A percentile compares a stretch with the other conserved stretches of the same genome.
Evolutionary conservation across 495 filamentous ascomycete genomes (phyloP).

Genomic region (Neurospora sp.): DNA sequence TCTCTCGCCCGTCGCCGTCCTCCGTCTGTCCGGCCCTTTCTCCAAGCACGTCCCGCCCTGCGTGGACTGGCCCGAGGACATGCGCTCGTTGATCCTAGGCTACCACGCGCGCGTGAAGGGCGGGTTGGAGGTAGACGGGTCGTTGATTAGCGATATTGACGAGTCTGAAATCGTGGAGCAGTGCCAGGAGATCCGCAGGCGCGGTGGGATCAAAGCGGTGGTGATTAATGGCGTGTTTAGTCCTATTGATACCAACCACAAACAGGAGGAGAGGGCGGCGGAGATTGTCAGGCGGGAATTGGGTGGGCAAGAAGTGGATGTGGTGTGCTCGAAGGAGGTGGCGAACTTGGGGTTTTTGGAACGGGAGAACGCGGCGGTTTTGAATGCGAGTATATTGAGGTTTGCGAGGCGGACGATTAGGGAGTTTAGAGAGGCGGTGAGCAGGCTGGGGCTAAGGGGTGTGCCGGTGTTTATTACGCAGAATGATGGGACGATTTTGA

Average conservation of each 20-base stretch:
- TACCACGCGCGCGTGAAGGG: conserved; percentile 36
- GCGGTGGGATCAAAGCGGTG: conserved; percentile 36
- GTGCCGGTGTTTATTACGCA: conserved; percentile 43
- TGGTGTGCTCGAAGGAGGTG: conserved; percentile 40
- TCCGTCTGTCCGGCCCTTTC: conserved; percentile 45
- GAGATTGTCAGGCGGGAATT: conserved; percentile 23
- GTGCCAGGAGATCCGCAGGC: conserved; percentile 29
- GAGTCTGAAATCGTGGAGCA: conserved; percentile 33
- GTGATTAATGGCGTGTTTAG: conserved; percentile 50
- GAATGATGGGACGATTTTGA: conserved; percentile 46
- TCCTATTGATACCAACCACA: conserved; percentile 41
- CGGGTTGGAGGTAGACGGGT: conserved; percentile 42
- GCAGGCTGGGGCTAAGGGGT: conserved; percentile 35
- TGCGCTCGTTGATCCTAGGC: conserved; percentile 36
- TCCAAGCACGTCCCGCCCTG: conserved; percentile 47
- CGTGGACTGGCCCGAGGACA: conserved; percentile 35
- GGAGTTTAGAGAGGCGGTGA: conserved; percentile 36
- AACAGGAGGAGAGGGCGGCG: conserved; percentile 39
- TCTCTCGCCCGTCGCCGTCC: conserved; percentile 43
- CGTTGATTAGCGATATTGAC: conserved; percentile 35
- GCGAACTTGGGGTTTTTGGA: conserved; percentile 44
- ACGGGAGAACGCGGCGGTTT: conserved; percentile 46
- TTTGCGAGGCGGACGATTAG: conserved; percentile 42
- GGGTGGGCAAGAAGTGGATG: conserved; percentile 29
- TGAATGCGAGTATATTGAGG: conserved; percentile 43